Conservation (phyloP, 495 filamentous ascomycete species). For the Penicillium canariense region DNA sequence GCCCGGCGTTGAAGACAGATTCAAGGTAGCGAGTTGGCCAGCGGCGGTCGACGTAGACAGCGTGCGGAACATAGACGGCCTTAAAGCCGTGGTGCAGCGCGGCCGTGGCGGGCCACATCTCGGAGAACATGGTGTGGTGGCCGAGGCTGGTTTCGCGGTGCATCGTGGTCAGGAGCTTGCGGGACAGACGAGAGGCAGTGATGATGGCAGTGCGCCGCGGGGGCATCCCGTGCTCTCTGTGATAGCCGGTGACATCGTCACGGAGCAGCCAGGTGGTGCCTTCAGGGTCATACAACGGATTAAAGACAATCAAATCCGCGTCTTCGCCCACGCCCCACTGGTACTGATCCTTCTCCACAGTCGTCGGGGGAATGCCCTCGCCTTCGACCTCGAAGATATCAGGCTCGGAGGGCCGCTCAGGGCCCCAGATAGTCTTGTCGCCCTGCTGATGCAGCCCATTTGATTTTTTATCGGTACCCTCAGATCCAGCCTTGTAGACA, state of each 20-base stretch:
- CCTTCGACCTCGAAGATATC: conserved; percentile 68
- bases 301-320: conserved; percentile 90
- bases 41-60: conserved; percentile 82
- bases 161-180: conserved; percentile 80
- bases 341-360: conserved; percentile 76
- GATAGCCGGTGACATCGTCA: conserved; percentile 89
- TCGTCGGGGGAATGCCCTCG: conserved; percentile 67
- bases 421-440: conserved; percentile 83
- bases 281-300: conserved; percentile 89
- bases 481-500: conserved; percentile 35
- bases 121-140: conserved; percentile 87
- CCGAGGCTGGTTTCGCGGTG: conserved; percentile 79
- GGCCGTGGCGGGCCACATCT: conserved; percentile 89
- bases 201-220: conserved; percentile 88
- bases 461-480: conserved; percentile 38
- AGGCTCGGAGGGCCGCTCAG: conserved; percentile 61
- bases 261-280: conserved; percentile 84
- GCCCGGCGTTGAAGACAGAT: conserved; percentile 77
- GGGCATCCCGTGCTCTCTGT: conserved; percentile 60
- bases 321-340: conserved; percentile 89
- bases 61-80: conserved; percentile 90
- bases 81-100: conserved; percentile 94
- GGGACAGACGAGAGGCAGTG: conserved; percentile 77
- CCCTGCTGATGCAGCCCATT: conserved; percentile 45
- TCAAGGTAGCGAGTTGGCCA: conserved; percentile 85